Base-by-base conservation (phyloP, 148 eudicot species). In the Simmondsia chinensis region DNA sequence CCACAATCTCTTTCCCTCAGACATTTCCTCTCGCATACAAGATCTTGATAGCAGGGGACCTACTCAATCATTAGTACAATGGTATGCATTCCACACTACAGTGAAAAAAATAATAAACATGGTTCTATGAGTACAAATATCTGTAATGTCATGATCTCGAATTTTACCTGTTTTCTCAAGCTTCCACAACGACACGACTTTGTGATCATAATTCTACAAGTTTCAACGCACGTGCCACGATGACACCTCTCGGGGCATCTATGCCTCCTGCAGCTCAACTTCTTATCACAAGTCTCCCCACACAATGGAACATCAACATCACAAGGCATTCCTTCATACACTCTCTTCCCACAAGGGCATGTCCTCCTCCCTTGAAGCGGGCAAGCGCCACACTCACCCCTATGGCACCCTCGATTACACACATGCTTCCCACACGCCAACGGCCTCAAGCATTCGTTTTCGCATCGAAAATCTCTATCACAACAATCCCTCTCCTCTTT, bases 41-140 rank as follows among this genome's bases (percentile, higher is more conserved):
- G 60, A 56, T 82, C 95, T 82, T 86, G 99, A 79, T 79, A 61
- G 73, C 99, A 91, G 28, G 99, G 99, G 65, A 91, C 75, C 99
- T 91, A 79, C 64, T 76, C 54, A 51, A 85, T 52, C 22, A 52
- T 65, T 41, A 80, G 60, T 60, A 46, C 19, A n/a, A n/a, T n/a
- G n/a, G n/a, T n/a, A n/a, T n/a, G n/a, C n/a, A n/a, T n/a, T n/a
- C n/a, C n/a, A n/a, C n/a, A n/a, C n/a, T n/a, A n/a, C n/a, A n/a
- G n/a, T n/a, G n/a, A n/a, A n/a, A n/a, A n/a, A n/a, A n/a, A n/a
- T n/a, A n/a, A n/a, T n/a, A n/a, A n/a, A n/a, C n/a, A n/a, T n/a
- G n/a, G n/a, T n/a, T n/a, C n/a, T n/a, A n/a, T n/a, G n/a, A n/a
- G n/a, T n/a, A n/a, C n/a, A n/a, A n/a, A n/a, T n/a, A n/a, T n/a